Percentiles rank a stretch among this genome's conserved stretches.
These are phyloP conservation scores for Emericellopsis terricola DNA, from an alignment of 495 filamentous ascomycete species.

Conservation along the genomic window DNA sequence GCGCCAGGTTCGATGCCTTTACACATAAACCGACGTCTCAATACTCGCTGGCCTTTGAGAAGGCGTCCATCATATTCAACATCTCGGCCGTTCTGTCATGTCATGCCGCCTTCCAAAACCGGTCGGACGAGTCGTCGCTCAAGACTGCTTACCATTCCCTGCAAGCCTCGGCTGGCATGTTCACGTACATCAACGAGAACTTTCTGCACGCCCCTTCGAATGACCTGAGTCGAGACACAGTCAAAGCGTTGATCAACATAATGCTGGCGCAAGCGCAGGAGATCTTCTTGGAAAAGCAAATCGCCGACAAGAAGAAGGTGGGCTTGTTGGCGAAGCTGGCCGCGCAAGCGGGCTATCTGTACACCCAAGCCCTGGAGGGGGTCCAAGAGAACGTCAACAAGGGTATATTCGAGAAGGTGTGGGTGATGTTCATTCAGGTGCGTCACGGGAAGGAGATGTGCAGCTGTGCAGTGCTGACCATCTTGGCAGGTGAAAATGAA, in stretches of 20 bases:
- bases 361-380: slow-evolving; percentile 71
- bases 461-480: too few species aligned
- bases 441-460: too few species aligned
- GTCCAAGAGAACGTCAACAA: slow-evolving; percentile 84
- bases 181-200: slow-evolving; percentile 99
- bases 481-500: slow-evolving; percentile 72
- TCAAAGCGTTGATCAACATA: slow-evolving; percentile 82
- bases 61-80: slow-evolving; percentile 98
- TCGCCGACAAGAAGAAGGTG: slow-evolving; percentile 81
- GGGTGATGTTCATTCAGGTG: slow-evolving; percentile 69
- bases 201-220: slow-evolving; percentile 93
- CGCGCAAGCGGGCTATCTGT: slow-evolving; percentile 75
- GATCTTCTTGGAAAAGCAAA: slow-evolving; percentile 92
- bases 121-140: slow-evolving; percentile 77
- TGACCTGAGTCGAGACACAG: slow-evolving; percentile 83
- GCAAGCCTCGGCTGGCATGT: slow-evolving; percentile 96
- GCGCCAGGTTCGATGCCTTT: slow-evolving; percentile 84
- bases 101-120: slow-evolving; percentile 84
- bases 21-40: slow-evolving; percentile 91
- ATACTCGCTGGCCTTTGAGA: slow-evolving; percentile 93
- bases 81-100: slow-evolving; percentile 94
- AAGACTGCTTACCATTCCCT: slow-evolving; percentile 98
- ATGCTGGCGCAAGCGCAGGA: slow-evolving; percentile 94
- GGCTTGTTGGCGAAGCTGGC: slow-evolving; percentile 85
- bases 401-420: slow-evolving; percentile 90